Evolutionary conservation across 2,329 filamentous ascomycete genomes (phyloP), one percentile per base, ranked within the genome.

Genomic region (Plectosphaerella cucumerina): DNA sequence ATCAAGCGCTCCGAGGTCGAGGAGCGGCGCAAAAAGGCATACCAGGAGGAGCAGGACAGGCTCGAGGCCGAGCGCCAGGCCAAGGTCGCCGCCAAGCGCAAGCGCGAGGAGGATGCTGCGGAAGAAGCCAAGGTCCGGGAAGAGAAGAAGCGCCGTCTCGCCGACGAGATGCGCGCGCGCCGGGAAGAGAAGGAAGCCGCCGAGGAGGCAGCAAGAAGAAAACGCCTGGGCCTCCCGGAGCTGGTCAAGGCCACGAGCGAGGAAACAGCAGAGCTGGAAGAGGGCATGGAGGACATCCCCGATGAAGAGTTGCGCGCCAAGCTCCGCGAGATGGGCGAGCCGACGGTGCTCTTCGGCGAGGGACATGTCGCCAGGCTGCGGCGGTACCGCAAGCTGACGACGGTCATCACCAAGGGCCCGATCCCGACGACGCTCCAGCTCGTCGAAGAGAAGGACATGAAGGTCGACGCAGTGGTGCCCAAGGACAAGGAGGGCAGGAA

Each of bases 381-480:
- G 60, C 81, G 93, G 55, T 93, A 90, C 66, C 81, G 80, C 58
- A 82, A 82, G 56, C 72, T 92, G 62, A 75, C 72, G 41, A 76
- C 74, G n/a, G 73, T 80, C 43, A 68, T 89, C 58, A 86, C 82
- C 5, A 77, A 84, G 49, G 89, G 90, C 0, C 92, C 93, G 0
- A 96, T 97, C 62, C 90, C 91, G 3, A 97, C 93, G 17, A 91
- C 84, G 8, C 72, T 97, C 52, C 78, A 83, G 62, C 81, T 90
- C 1, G 85, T 97, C 2, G 82, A 87, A 8, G 92, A 95, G 70
- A 84, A 85, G 65, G 86, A 96, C 59, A 96, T 97, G 90, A 93
- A 92, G 68, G 84, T 97, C 21, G 74, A 82, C 2, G 75, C 77
- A 15, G 76, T 74, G 42, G 71, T 89, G 10, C 81, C 82, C 2